Evolutionary conservation across 805 yeast genomes (phyloP).

Genomic region (Saccharomyces eubayanus): DNA sequence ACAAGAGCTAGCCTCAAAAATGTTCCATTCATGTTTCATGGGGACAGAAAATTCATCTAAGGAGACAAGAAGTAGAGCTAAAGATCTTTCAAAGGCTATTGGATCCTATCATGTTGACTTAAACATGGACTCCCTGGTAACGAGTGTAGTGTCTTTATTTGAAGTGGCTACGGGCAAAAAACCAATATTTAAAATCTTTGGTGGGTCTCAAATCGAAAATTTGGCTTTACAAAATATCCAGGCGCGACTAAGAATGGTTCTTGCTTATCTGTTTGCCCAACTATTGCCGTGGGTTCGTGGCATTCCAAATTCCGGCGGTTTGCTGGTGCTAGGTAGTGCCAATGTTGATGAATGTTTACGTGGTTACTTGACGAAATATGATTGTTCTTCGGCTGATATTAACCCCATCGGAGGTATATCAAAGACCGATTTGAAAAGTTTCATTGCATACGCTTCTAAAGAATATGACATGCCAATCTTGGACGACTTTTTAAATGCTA

Average conservation of each 20-base stretch:
- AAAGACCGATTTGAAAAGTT: constrained; percentile 80
- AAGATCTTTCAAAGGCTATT: constrained; percentile 59
- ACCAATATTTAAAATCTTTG: constrained; percentile 86
- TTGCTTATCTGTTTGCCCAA: constrained; percentile 89
- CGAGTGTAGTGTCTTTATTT: constrained; percentile 65
- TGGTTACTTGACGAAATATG: constrained; percentile 94
- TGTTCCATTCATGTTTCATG: constrained; percentile 91
- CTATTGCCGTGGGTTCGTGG: constrained; percentile 91
- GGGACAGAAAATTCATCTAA: constrained; percentile 88
- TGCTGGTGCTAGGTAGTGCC: constrained; percentile 89
- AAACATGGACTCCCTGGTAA: constrained; percentile 81
- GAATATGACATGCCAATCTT: constrained; percentile 71
- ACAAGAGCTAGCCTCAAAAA: constrained; percentile 60
- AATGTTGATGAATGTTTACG: constrained; percentile 95
- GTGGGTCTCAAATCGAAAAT: constrained; percentile 87
- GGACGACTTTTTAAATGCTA: constrained; percentile 72
- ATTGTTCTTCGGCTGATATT: constrained; percentile 93
- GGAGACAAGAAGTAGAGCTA: constrained; percentile 81
- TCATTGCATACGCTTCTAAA: constrained; percentile 69
- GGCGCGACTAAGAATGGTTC: constrained; percentile 91
- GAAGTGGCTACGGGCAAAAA: constrained; percentile 83
- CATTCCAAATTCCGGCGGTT: constrained; percentile 50
- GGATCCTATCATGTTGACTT: constrained; percentile 88
- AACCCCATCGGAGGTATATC: constrained; percentile 99
- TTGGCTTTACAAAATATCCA: constrained; percentile 94